These are phyloP conservation scores for Aspergillus sclerotiicarbonarius DNA, from an alignment of 495 filamentous ascomycete species.

Conservation along the genomic window DNA sequence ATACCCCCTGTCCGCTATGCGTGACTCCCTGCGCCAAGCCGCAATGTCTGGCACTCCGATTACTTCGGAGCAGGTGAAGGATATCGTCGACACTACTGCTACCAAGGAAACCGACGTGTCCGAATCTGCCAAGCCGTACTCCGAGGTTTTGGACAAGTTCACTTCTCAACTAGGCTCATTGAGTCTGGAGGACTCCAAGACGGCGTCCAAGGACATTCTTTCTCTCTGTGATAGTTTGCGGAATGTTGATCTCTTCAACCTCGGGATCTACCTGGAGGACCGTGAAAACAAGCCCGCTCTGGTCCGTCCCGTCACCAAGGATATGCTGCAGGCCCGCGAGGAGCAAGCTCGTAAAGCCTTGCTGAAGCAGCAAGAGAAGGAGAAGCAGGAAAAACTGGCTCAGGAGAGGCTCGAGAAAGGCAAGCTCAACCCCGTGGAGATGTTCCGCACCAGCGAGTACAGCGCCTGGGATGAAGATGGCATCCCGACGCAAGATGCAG, in stretches of 20 bases:
- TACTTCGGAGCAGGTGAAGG: slow-evolving; percentile 29
- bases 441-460: slow-evolving; percentile 75
- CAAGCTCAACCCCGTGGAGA: slow-evolving; percentile 62
- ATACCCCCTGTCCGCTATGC: slow-evolving; percentile 60
- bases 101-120: slow-evolving; percentile 22
- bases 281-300: slow-evolving; percentile 70
- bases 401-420: slow-evolving; percentile 66
- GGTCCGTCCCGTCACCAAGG: slow-evolving; percentile 74
- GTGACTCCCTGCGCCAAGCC: slow-evolving; percentile 63
- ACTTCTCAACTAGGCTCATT: slow-evolving; percentile 38
- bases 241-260: slow-evolving; percentile 71
- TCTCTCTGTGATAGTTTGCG: slow-evolving; percentile 76
- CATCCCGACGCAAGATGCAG: slow-evolving; percentile 70
- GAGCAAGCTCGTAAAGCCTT: slow-evolving; percentile 56
- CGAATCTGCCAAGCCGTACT: slow-evolving; percentile 37
- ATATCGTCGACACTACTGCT: slow-evolving; percentile 26
- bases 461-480: slow-evolving; percentile 85
- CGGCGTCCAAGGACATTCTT: slow-evolving; percentile 58
- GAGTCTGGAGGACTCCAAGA: slow-evolving; percentile 41
- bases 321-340: slow-evolving; percentile 68
- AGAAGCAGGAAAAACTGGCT: slow-evolving; percentile 54
- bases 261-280: slow-evolving; percentile 87
- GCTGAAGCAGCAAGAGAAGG: slow-evolving; percentile 60
- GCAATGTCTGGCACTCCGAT: slow-evolving; percentile 45
- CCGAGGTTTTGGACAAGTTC: slow-evolving; percentile 36